phyloP scores from a whole-genome alignment of 768 basidiomycete species.

The Collybia sp. region DNA sequence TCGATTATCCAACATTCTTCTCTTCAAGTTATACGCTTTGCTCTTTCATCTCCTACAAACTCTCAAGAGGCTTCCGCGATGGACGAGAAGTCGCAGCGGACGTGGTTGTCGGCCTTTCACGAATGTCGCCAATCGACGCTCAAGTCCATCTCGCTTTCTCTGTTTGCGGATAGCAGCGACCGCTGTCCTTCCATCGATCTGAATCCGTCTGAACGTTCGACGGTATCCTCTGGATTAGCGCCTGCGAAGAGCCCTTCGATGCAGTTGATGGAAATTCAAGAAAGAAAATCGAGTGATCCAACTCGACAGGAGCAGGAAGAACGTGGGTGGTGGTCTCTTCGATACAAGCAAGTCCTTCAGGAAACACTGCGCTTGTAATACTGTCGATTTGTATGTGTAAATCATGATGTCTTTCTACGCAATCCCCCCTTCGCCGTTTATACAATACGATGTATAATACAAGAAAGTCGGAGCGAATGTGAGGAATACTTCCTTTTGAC shows the following conservation, averaged over 20 bases:
- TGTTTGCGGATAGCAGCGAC: constrained; percentile 12
- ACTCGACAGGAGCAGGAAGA: constrained; percentile 54
- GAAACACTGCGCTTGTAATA: constrained; percentile 40
- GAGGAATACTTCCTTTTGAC: no score
- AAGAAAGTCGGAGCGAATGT: no score
- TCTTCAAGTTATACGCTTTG: constrained; percentile 30
- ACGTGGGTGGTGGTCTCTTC: constrained; percentile 68
- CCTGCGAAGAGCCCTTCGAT: constrained; percentile 73
- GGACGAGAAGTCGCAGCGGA: constrained; percentile 1
- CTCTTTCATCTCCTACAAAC: constrained; percentile 19
- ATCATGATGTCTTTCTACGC: no score
- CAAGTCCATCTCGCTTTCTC: constrained; percentile 27
- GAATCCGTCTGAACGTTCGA: constrained; percentile 26
- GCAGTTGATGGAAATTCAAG: constrained; percentile 32
- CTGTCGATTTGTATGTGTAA: not conserved
- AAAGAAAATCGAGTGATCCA: constrained; percentile 10
- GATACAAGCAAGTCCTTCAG: constrained; percentile 45
- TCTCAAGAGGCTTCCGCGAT: constrained; percentile 25
- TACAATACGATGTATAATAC: no score
- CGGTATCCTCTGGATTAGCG: constrained; percentile 43
- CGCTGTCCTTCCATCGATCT: constrained; percentile 13
- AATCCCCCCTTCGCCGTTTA: no score
- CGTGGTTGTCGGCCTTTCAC: constrained; percentile 52
- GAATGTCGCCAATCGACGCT: constrained; percentile 46
- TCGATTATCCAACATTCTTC: constrained; percentile 22